Evolutionary conservation across 208 protist genomes (phyloP).

Genomic region (Perkinsela sp.): DNA sequence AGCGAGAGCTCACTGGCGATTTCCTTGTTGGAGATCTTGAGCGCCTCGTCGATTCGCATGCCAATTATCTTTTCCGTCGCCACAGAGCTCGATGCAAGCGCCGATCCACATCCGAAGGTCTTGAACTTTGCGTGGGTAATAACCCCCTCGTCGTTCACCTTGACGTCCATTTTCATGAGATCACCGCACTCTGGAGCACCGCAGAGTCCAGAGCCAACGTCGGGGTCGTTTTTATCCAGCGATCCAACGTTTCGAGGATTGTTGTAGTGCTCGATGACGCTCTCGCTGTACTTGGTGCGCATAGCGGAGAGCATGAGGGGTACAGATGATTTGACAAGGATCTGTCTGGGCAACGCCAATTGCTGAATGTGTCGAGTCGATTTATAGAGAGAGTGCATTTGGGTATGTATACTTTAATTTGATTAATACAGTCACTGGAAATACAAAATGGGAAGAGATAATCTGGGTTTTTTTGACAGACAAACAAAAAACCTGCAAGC

Average conservation of each 20-base stretch:
- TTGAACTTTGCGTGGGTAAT: slow-evolving; percentile 88
- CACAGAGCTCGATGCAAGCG: slow-evolving; percentile 85
- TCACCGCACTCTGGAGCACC: slow-evolving; percentile 94
- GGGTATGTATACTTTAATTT: too few species aligned
- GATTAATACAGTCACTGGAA: too few species aligned
- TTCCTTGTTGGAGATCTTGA: slow-evolving; percentile 85
- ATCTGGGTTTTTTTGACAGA: too few species aligned
- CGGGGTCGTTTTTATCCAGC: slow-evolving; percentile 68
- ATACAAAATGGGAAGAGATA: too few species aligned
- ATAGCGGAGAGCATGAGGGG: too few species aligned
- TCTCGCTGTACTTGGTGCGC: slow-evolving; percentile 56
- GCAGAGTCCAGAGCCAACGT: slow-evolving; percentile 91
- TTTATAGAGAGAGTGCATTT: too few species aligned
- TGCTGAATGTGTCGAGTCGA: too few species aligned
- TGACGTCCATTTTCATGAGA: slow-evolving; percentile 92
- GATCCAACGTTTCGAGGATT: slow-evolving; percentile 91
- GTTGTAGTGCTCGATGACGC: slow-evolving; percentile 94
- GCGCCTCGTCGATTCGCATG: slow-evolving; percentile 82
- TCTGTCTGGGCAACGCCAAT: too few species aligned
- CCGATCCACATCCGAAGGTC: slow-evolving; percentile 96
- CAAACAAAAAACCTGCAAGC: too few species aligned
- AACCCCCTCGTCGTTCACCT: slow-evolving; percentile 57
- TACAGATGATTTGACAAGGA: too few species aligned
- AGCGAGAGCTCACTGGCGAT: slow-evolving; percentile 91
- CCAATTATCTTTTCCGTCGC: slow-evolving; percentile 90